Base-by-base conservation (phyloP, 2,329 filamentous ascomycete species). In the Fusarium sp. region DNA sequence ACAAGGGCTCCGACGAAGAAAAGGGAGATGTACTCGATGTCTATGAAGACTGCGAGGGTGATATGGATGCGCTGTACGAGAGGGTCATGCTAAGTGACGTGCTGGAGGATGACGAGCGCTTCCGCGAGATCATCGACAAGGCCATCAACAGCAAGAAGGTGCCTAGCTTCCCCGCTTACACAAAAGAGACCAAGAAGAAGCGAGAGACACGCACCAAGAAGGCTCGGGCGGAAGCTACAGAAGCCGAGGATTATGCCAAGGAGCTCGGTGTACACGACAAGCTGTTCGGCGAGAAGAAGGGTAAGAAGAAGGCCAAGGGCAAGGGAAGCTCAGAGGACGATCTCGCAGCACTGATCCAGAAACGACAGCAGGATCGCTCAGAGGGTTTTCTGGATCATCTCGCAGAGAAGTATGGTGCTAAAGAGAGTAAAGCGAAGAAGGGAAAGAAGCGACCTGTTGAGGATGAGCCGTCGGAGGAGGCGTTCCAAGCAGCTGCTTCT, bases 1-100 rank as follows among this genome's bases (percentile, higher is more conserved):
- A 98, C 83, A 94, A 95, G 80, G 87, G 88, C 19, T 94, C 93
- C 1, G 91, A 93, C 4, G 93, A 98, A 78, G 96, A 99, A 82
- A 87, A 85, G 71, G 84, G 86, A 47, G 94, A 96, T 75, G 72
- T 99, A 2, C 82, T 99, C 6, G 82, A 84, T 14, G 92, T 92
- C 3, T 99, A 95, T 79, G 88, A 88, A 71, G 83, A 89, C 68
- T 82, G 81, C 74, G 84, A 93, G 75, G 96, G 96, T 33, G 84
- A 92, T 65, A 89, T 98, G 87, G 87, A 91, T 72, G 80, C 79
- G 19, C 81, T 99, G 1, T 98, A 96, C 78, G 88, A 94, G 75
- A 82, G 83, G 0, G 91, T 99, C 40, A 97, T 99, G 89, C 84
- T 97, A 44, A 96, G 93, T 71, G 87, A 95, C 74, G 89, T 94